phyloP scores from a whole-genome alignment of 2,329 filamentous ascomycete genomes.

The Aaosphaeria pasadenensis region DNA sequence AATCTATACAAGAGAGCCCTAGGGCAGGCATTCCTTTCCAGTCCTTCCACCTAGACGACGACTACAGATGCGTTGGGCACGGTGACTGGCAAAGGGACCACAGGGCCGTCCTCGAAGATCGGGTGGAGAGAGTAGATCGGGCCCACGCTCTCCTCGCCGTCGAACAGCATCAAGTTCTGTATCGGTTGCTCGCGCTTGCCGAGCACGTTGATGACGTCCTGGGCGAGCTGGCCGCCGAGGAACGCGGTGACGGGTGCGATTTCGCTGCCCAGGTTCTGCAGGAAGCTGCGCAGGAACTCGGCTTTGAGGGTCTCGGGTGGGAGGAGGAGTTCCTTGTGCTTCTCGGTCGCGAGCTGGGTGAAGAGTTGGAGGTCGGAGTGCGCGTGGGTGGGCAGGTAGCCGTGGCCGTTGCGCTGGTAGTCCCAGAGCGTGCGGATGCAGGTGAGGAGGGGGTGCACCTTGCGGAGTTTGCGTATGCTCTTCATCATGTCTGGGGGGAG shows the following conservation, averaged over 20 bases:
- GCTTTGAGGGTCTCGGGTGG: conserved; percentile 44
- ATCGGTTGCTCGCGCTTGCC: conserved; percentile 89
- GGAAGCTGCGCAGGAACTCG: conserved; percentile 75
- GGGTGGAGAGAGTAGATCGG: conserved; percentile 81
- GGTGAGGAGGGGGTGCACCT: conserved; percentile 79
- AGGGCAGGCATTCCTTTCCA: background rate
- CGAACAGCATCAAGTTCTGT: conserved; percentile 91
- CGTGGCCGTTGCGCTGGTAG: conserved; percentile 59
- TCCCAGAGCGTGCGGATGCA: conserved; percentile 90
- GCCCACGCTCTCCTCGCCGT: conserved; percentile 76
- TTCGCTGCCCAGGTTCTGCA: conserved; percentile 83
- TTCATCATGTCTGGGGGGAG: conserved; percentile 66
- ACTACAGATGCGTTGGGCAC: conserved; percentile 19
- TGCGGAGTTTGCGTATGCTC: conserved; percentile 64
- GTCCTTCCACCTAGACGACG: conserved; percentile 2
- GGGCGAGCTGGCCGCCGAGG: conserved; percentile 83
- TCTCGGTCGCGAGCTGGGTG: conserved; percentile 72
- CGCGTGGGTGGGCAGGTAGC: conserved; percentile 48
- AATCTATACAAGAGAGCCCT: too few relatives aligned
- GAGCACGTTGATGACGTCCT: conserved; percentile 96
- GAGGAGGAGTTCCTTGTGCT: conserved; percentile 64
- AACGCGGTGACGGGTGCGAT: conserved; percentile 84
- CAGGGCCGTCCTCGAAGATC: conserved; percentile 40
- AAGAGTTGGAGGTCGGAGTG: conserved; percentile 70
- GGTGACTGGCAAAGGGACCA: conserved; percentile 19